Percentiles rank a stretch among this genome's conserved stretches.
Conservation (phyloP, 495 filamentous ascomycete genomes). For the Neurospora cerealis region DNA sequence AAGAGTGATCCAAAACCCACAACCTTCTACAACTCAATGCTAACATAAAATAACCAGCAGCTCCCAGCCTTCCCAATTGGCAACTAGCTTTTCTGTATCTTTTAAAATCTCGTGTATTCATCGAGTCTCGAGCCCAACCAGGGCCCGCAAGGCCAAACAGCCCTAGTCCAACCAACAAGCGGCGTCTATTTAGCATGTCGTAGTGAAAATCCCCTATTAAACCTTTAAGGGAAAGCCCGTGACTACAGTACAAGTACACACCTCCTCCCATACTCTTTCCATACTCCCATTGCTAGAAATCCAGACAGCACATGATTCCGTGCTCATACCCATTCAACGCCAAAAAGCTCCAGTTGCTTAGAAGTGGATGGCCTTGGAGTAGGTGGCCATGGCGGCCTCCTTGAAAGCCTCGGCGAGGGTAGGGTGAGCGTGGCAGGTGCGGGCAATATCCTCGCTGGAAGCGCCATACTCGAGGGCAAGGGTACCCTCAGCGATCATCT, state of each 20-base stretch:
- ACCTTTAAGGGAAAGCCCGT: conserved; percentile 11
- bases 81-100: neutral
- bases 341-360: conserved; percentile 33
- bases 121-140: neutral
- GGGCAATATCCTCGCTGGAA: conserved; percentile 85
- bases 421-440: conserved; percentile 94
- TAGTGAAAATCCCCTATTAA: conserved; percentile 10
- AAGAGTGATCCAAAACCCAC: neutral
- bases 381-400: conserved; percentile 98
- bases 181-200: conserved; percentile 6
- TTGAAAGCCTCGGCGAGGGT: conserved; percentile 97
- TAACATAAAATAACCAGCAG: neutral
- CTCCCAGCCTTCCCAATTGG: neutral
- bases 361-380: conserved; percentile 93
- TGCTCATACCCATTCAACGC: neutral
- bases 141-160: neutral
- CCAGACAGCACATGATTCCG: neutral
- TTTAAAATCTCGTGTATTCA: neutral
- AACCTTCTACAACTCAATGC: neutral
- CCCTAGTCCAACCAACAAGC: neutral
- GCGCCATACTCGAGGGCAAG: conserved; percentile 95
- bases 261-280: neutral
- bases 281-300: conserved; percentile 3
- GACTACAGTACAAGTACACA: conserved; percentile 20
- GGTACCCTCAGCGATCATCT: conserved; percentile 98